phyloP scores from a whole-genome alignment of 352 stramenopile species.

The Globisporangium parvum region DNA sequence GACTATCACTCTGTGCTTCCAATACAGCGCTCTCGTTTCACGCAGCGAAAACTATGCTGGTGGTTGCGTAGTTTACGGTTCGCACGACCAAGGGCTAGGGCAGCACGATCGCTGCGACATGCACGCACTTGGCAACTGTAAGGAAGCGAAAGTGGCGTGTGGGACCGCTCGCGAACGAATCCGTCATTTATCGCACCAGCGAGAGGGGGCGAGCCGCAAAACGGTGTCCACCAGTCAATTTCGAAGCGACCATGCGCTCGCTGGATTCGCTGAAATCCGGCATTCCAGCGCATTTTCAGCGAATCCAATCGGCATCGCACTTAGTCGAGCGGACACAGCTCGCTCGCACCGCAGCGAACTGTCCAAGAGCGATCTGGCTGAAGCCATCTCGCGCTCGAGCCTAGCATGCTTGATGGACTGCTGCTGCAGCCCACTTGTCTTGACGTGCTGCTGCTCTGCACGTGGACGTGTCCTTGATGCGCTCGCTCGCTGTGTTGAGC shows the following conservation, averaged over 20 bases:
- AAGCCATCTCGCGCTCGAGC: background rate
- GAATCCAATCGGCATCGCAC: background rate
- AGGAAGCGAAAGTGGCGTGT: background rate
- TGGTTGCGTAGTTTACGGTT: conserved; percentile 7
- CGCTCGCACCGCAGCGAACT: background rate
- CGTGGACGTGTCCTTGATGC: too few relatives aligned
- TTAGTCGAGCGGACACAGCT: too few relatives aligned
- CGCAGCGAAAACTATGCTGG: conserved; percentile 2
- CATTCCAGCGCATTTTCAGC: background rate
- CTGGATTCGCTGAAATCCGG: conserved; percentile 4
- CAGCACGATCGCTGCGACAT: conserved; percentile 4
- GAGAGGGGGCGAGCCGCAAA: conserved; percentile 6
- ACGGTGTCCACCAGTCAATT: conserved; percentile 26
- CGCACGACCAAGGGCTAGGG: background rate
- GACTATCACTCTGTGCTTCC: conserved; percentile 6
- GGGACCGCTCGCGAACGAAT: conserved; percentile 5
- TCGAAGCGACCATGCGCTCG: conserved; percentile 1
- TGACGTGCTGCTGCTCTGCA: too few relatives aligned
- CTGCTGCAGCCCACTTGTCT: too few relatives aligned
- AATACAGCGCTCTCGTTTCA: conserved; percentile 6
- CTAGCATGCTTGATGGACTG: too few relatives aligned
- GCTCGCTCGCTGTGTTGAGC: too few relatives aligned
- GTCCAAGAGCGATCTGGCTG: background rate
- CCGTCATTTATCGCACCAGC: conserved; percentile 3
- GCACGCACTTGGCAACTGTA: conserved; percentile 1